Evolutionary conservation across 2,329 filamentous ascomycete genomes (phyloP).

Genomic region (Exutisphaerella laricina): DNA sequence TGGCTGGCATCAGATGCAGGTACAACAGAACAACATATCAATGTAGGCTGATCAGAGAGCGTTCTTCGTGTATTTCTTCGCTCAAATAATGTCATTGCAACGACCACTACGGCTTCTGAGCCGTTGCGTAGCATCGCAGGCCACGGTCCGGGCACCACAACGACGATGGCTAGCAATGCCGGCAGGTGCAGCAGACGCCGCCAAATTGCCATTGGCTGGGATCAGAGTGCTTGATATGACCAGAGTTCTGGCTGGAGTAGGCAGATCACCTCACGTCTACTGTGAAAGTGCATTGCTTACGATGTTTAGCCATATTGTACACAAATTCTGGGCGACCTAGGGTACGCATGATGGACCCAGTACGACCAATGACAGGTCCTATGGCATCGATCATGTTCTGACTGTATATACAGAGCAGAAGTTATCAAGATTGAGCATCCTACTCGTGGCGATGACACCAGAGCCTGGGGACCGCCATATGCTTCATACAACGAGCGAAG

Average conservation of each 20-base stretch:
- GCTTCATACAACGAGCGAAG: slow-evolving; percentile 62
- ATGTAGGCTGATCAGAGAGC: slow-evolving; percentile 2
- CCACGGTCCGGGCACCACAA: slow-evolving; percentile 11
- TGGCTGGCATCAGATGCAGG: slow-evolving; percentile 1
- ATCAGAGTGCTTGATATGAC: slow-evolving; percentile 95
- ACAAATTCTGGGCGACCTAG: slow-evolving; percentile 91
- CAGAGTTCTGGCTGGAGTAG: slow-evolving; percentile 83
- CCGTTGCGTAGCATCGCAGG: slow-evolving; percentile 7
- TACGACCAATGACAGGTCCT: slow-evolving; percentile 25
- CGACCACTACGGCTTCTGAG: slow-evolving; percentile 18
- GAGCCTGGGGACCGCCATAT: slow-evolving; percentile 95
- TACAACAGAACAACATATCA: neutral
- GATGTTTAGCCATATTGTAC: slow-evolving; percentile 79
- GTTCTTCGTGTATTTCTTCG: too few species aligned
- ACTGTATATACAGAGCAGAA: slow-evolving; percentile 74
- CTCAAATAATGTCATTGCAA: slow-evolving; percentile 24
- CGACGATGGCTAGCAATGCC: slow-evolving; percentile 41
- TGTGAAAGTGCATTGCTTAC: slow-evolving; percentile 15
- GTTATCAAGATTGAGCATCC: slow-evolving; percentile 98
- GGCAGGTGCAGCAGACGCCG: slow-evolving; percentile 35
- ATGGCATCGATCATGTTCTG: too few species aligned
- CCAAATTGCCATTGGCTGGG: slow-evolving; percentile 68
- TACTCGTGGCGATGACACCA: slow-evolving; percentile 81
- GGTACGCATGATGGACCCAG: slow-evolving; percentile 55
- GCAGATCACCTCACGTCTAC: slow-evolving; percentile 1